Evolutionary conservation across 345 rosid species (phyloP), one percentile per base, ranked within the genome.

Genomic region (Psidium guajava): DNA sequence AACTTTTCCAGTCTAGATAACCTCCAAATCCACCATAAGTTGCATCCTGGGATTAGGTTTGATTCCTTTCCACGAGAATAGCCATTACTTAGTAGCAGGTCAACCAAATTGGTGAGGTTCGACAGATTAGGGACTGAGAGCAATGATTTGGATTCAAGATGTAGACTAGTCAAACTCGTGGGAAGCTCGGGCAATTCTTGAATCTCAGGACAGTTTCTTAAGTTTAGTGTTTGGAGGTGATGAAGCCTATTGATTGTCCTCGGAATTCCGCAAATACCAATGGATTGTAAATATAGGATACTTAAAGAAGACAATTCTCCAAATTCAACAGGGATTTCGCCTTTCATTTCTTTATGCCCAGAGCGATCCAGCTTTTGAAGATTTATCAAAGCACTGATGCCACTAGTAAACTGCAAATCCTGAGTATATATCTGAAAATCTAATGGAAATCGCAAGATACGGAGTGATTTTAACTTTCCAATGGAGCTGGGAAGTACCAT

Each of bases 1-100:
- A 55, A 55, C 25, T 21, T 21, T 21, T 55, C 0, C 11, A 55
- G 25, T 55, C 5, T 55, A 21, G 4, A 55, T 55, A 55, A 55
- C 25, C 4, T 21, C 25, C 57, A 25, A 55, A 55, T 3, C 57
- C 57, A 8, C 25, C 57, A 0, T 16, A 55, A 3, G 57, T 55
- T 21, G 57, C 57, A 8, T 55, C 6, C 6, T 24, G 6, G 0
- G 27, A 10, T 9, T 24, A 10, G 13, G 1, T 24, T 56, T 24
- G 61, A 56, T 56, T 24, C 5, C 1, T 4, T 0, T 56, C 0
- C 5, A 24, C 0, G 2, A 24, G 12, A 1, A 24, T 4, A 24
- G 27, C 27, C 8, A 18, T 54, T 21, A 54, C 24, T 6, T 6
- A 54, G 56, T 6, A 16, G 8, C 56, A 18, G 22, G 2, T 54